Evolutionary conservation across 2,329 filamentous ascomycete species (phyloP).

Genomic region (Paecilomyces niveus): DNA sequence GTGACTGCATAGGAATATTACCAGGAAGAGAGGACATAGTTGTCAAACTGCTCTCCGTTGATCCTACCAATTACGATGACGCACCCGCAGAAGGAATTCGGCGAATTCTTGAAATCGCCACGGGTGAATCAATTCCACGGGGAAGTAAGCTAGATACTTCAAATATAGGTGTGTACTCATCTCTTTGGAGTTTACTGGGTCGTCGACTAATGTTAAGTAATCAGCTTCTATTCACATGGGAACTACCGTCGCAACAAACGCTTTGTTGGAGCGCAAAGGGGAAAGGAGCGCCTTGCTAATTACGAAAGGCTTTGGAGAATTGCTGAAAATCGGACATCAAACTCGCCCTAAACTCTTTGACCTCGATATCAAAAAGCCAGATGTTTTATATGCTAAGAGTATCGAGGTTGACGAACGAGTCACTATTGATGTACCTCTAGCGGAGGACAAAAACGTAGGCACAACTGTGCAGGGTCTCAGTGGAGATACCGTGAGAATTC

Average conservation of each 20-base stretch:
- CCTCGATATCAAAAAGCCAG: slow-evolving; percentile 76
- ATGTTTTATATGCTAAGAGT: slow-evolving; percentile 76
- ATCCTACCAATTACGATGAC: slow-evolving; percentile 34
- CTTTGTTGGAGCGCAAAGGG: slow-evolving; percentile 42
- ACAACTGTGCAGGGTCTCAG: slow-evolving; percentile 40
- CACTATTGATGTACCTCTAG: slow-evolving; percentile 76
- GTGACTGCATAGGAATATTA: slow-evolving; percentile 31
- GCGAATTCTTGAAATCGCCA: slow-evolving; percentile 51
- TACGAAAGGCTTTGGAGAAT: slow-evolving; percentile 82
- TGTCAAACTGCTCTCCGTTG: slow-evolving; percentile 33
- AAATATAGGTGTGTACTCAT: slow-evolving; percentile 1
- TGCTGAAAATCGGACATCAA: slow-evolving; percentile 84
- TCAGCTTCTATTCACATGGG: slow-evolving; percentile 66
- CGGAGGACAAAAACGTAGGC: slow-evolving; percentile 68
- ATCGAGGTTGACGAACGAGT: slow-evolving; percentile 86
- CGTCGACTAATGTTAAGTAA: neutral
- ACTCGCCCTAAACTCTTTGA: slow-evolving; percentile 86
- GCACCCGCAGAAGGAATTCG: slow-evolving; percentile 72
- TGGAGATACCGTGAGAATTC: slow-evolving; percentile 38
- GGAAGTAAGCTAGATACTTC: slow-evolving; percentile 9
- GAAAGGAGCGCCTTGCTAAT: slow-evolving; percentile 73
- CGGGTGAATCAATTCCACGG: slow-evolving; percentile 27
- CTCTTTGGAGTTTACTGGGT: neutral
- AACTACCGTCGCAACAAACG: slow-evolving; percentile 85
- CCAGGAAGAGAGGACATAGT: slow-evolving; percentile 31